Evolutionary conservation across 2,329 filamentous ascomycete species (phyloP).

Genomic region (Teratosphaeria zuluensis): DNA sequence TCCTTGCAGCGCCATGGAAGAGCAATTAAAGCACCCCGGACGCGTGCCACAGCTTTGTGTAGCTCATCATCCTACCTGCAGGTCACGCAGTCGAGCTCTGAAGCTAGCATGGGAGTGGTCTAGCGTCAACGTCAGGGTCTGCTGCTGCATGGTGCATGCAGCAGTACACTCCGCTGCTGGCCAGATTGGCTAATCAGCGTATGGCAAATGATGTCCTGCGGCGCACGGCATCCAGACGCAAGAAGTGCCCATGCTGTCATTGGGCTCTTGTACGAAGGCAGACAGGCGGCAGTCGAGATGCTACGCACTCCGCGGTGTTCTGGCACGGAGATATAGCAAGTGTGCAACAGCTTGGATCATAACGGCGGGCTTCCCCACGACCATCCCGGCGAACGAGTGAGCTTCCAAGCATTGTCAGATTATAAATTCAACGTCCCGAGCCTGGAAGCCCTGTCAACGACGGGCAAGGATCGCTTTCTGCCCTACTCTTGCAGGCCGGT

Average conservation of each 20-base stretch:
- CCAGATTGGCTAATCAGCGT: constrained; percentile 8
- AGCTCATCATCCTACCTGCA: not conserved
- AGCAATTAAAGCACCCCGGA: not conserved
- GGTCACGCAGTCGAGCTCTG: not conserved
- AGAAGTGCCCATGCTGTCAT: constrained; percentile 7
- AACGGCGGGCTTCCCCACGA: not conserved
- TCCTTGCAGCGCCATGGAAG: not conserved
- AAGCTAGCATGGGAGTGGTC: not conserved
- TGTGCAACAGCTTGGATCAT: not conserved
- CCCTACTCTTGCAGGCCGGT: not conserved
- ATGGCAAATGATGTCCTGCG: constrained; percentile 6
- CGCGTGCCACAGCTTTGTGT: not conserved
- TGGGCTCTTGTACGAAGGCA: constrained; percentile 1
- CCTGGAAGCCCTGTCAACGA: not conserved
- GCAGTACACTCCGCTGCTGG: constrained; percentile 1
- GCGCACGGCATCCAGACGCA: constrained; percentile 9
- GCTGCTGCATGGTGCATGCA: not conserved
- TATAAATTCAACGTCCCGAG: not conserved
- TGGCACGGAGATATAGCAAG: not conserved
- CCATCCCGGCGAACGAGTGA: not conserved
- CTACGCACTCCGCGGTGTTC: not conserved
- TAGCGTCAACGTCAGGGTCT: not conserved
- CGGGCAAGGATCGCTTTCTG: not conserved
- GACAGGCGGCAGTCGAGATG: not conserved
- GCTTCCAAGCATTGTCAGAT: not conserved